Evolutionary conservation across 257 asterid species (phyloP), one percentile per base, ranked within the genome.

Genomic region (Linaria vulgaris): DNA sequence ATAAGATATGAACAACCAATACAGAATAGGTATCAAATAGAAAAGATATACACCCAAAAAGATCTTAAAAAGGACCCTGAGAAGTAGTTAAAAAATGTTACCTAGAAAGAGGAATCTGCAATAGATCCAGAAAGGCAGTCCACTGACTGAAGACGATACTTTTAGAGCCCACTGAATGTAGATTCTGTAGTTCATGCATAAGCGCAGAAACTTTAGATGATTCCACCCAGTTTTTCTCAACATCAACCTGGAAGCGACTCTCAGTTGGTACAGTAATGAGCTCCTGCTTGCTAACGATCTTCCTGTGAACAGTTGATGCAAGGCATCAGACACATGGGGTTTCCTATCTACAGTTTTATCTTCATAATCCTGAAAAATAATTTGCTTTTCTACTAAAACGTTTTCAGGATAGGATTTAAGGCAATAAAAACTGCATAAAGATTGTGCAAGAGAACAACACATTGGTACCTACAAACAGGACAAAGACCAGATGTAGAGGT

Each of bases 81-180:
- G 64, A 52, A 10, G n/a, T 59, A n/a, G 43, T 27, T 2, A 27
- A 15, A 59, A 24, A 37, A 30, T 38, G 21, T 54, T 78, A 91
- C 98, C 95, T 78, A 59, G 94, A 78, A 56, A 91, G 90, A 78
- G 97, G 94, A 85, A 92, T 82, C 83, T 92, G 94, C 82, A 92
- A 39, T 30, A 92, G 84, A 76, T 92, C 99, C 76, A 89, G 72
- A 74, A 92, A 92, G 64, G 97, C 95, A 69, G 99, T 89, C 99
- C 99, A 92, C 74, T 92, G 99, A 74, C 99, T 92, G 80, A 92
- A 89, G 68, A 92, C 84, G 34, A 92, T 87, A 74, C 99, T 92
- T 76, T 92, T 92, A 68, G 98, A 81, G 66, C 91, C 84, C 38
- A 27, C 69, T 9, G 78, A 53, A 52, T 59, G 82, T 49, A 83